Conservation (phyloP, 306 rosid genomes). For the Prunus persica region Prunus_persica_NCBIv2 NC_034009.1:41552001-41552500, state of each 20-base stretch:
- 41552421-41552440: conserved; percentile 39
- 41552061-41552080: conserved; percentile 43
- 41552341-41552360: conserved; percentile 76
- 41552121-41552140: conserved; percentile 65
- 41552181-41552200: conserved; percentile 62
- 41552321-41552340: conserved; percentile 64
- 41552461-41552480: conserved; percentile 51
- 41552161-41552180: conserved; percentile 68
- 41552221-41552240: conserved; percentile 62
- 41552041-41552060: conserved; percentile 58
- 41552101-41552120: conserved; percentile 41
- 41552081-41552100: conserved; percentile 49
- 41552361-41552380: conserved; percentile 67
- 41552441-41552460: conserved; percentile 43
- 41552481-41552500: conserved; percentile 38
- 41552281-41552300: conserved; percentile 60
- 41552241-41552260: conserved; percentile 43
- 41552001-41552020: conserved; percentile 61
- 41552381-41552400: conserved; percentile 73
- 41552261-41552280: conserved; percentile 46
- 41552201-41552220: conserved; percentile 55
- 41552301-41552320: conserved; percentile 58
- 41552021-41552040: conserved; percentile 57
- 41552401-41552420: conserved; percentile 64
- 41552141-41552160: conserved; percentile 54